Evolutionary conservation across 2,329 filamentous ascomycete species (phyloP).

Genomic region (Berkeleyomyces rouxiae): DNA sequence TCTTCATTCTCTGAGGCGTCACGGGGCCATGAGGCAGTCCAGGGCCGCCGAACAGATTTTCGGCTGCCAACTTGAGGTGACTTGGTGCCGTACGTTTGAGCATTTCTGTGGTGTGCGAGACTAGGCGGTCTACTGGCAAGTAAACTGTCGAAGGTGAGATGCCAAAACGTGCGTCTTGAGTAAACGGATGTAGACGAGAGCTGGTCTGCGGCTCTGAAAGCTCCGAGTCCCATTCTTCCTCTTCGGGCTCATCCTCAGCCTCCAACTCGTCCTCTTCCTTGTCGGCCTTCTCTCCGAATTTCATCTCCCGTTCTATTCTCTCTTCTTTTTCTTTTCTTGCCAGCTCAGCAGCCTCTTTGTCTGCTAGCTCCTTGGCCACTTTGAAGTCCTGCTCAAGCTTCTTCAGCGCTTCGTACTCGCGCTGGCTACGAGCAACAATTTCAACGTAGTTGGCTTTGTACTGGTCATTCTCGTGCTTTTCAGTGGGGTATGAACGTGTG

Average conservation of each 20-base stretch:
- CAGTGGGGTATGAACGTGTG: constrained; percentile 5
- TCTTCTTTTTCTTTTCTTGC: constrained; percentile 20
- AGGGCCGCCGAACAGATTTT: constrained; percentile 57
- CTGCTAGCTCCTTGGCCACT: constrained; percentile 21
- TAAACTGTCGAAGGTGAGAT: constrained; percentile 57
- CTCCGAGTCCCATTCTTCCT: constrained; percentile 22
- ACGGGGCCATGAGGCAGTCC: constrained; percentile 62
- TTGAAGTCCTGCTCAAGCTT: constrained; percentile 43
- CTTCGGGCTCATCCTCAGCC: constrained; percentile 18
- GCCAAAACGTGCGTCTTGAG: constrained; percentile 54
- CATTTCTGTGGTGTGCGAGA: constrained; percentile 51
- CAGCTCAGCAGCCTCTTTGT: constrained; percentile 21
- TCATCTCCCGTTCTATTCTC: neutral
- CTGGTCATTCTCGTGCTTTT: constrained; percentile 1
- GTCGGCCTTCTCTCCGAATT: constrained; percentile 16
- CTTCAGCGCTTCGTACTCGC: constrained; percentile 37
- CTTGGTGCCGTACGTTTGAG: constrained; percentile 52
- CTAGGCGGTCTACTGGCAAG: constrained; percentile 54
- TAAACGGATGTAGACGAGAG: constrained; percentile 54
- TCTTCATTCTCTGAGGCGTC: constrained; percentile 43
- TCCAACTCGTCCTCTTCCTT: constrained; percentile 25
- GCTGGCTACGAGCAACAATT: constrained; percentile 34
- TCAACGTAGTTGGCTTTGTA: constrained; percentile 24
- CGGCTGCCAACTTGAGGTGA: constrained; percentile 58
- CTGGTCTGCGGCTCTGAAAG: constrained; percentile 16